phyloP scores from a whole-genome alignment of 495 filamentous ascomycete genomes.

The Lophium mytilinum region DNA sequence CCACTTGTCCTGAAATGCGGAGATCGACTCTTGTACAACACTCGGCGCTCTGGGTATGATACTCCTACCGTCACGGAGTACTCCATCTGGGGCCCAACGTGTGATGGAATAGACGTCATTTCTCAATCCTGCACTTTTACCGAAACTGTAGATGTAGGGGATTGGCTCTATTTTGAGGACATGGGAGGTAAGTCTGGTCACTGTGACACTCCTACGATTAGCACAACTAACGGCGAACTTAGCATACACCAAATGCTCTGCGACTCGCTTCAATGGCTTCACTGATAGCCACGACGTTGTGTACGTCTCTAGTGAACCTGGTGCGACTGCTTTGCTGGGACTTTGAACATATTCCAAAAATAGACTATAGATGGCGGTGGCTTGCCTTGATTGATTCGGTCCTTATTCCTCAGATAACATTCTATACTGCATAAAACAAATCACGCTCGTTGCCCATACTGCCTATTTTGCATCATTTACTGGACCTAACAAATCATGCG shows the following conservation, averaged over 20 bases:
- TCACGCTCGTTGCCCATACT: too few relatives aligned
- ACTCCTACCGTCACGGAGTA: slow-evolving; percentile 47
- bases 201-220: background rate
- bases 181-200: slow-evolving; percentile 56
- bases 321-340: slow-evolving; percentile 66
- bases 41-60: slow-evolving; percentile 22
- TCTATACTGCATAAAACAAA: too few relatives aligned
- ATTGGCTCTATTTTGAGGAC: slow-evolving; percentile 97
- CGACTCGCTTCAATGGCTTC: slow-evolving; percentile 98
- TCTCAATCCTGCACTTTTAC: slow-evolving; percentile 64
- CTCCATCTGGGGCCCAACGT: slow-evolving; percentile 97
- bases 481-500: too few relatives aligned
- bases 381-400: background rate
- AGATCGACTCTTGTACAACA: slow-evolving; percentile 38
- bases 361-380: background rate
- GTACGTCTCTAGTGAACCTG: slow-evolving; percentile 88
- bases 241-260: slow-evolving; percentile 94
- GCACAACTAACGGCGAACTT: background rate
- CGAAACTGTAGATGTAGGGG: slow-evolving; percentile 72
- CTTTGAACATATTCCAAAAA: slow-evolving; percentile 8
- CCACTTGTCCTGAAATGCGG: slow-evolving; percentile 68
- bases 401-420: too few relatives aligned
- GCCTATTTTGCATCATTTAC: too few relatives aligned
- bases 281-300: slow-evolving; percentile 83
- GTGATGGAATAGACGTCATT: slow-evolving; percentile 94